A percentile compares a stretch with the other conserved stretches of the same genome.
Evolutionary conservation across 2,329 filamentous ascomycete species (phyloP).

Genomic region (Cladophialophora yegresii): DNA sequence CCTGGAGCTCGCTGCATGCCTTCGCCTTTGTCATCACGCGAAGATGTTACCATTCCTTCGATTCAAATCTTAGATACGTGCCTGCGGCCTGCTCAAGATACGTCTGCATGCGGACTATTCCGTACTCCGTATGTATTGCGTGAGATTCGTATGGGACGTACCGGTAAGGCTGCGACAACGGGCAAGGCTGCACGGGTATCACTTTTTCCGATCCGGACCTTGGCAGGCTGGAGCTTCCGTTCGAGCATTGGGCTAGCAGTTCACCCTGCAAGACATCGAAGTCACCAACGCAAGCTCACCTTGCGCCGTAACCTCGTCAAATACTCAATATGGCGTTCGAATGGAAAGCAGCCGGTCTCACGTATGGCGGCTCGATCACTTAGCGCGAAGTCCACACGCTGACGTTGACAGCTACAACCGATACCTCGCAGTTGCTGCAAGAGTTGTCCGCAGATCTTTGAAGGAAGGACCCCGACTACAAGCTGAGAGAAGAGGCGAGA

Average conservation of each 20-base stretch:
- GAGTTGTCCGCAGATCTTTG: conserved; percentile 91
- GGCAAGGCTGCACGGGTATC: no score
- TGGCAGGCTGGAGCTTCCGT: conserved; percentile 10
- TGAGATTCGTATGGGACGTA: no score
- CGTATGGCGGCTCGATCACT: conserved; percentile 61
- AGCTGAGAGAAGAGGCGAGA: conserved; percentile 86
- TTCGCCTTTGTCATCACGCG: no score
- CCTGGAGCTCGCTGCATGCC: no score
- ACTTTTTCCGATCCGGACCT: background rate
- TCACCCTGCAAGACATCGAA: background rate
- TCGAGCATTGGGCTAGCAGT: background rate
- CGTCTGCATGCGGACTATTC: no score
- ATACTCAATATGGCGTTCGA: conserved; percentile 74
- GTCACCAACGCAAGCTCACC: background rate
- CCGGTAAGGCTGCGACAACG: no score
- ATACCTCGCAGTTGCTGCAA: conserved; percentile 93
- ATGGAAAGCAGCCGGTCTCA: conserved; percentile 97
- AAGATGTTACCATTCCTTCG: no score
- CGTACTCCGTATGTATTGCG: no score
- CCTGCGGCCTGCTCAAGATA: no score
- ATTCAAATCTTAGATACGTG: no score
- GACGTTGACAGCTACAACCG: conserved; percentile 86
- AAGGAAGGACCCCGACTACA: conserved; percentile 89
- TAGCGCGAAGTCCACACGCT: conserved; percentile 36
- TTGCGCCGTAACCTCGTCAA: conserved; percentile 1